These are phyloP conservation scores for Corchorus olitorius DNA, from an alignment of 345 rosid species.

Conservation along the genomic window DNA sequence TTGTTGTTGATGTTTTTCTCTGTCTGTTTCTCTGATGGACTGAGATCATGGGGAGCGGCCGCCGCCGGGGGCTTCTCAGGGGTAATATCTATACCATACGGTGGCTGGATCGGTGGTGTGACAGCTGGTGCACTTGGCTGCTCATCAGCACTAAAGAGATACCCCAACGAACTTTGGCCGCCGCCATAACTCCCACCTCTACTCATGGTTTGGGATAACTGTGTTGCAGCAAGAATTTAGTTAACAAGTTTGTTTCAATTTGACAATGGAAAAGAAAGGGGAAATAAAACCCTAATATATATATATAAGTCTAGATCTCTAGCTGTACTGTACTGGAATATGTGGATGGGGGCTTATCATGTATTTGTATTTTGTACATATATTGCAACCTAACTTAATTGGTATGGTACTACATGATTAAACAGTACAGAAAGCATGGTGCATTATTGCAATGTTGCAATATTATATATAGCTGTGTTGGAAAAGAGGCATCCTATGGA, in stretches of 20 bases:
- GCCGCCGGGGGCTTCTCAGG: conserved; percentile 3
- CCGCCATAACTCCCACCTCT: conserved; percentile 26
- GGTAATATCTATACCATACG: conserved; percentile 18
- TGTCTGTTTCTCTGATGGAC: conserved; percentile 1
- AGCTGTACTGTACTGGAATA: too few relatives aligned
- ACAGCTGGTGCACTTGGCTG: conserved; percentile 20
- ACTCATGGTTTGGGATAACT: conserved; percentile 13
- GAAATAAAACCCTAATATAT: conserved; percentile 11
- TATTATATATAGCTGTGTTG: background rate
- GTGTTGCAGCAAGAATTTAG: background rate
- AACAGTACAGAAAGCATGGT: background rate
- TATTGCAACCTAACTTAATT: too few relatives aligned
- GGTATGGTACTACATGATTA: background rate
- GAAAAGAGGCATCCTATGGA: background rate
- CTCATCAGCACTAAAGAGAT: conserved; percentile 19
- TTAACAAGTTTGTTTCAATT: background rate
- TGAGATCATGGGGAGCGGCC: background rate
- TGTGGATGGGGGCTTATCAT: too few relatives aligned
- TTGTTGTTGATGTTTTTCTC: conserved; percentile 19
- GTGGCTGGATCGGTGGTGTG: conserved; percentile 20
- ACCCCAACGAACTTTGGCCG: conserved; percentile 25
- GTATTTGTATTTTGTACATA: background rate
- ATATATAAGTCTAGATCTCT: background rate
- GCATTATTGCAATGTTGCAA: background rate
- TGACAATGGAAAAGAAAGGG: background rate